A percentile compares a stretch with the other conserved stretches of the same genome.
These are phyloP conservation scores for Gentiana macrophylla DNA, from an alignment of 257 asterid genomes.

Conservation along the genomic window DNA sequence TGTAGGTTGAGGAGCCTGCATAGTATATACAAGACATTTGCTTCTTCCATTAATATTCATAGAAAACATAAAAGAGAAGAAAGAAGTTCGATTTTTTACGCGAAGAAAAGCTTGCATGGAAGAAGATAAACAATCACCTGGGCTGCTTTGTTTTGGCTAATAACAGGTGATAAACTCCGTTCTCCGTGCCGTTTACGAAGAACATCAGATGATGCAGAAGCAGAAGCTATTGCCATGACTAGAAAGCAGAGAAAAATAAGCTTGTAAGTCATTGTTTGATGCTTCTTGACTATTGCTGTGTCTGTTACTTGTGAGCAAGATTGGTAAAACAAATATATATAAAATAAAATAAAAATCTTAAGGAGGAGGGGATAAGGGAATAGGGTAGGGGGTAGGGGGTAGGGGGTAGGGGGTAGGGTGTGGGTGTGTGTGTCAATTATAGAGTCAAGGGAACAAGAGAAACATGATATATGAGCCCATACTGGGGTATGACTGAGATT, in stretches of 20 bases:
- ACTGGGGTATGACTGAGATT: not conserved
- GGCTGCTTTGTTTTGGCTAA: not conserved
- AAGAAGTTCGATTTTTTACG: too few species aligned
- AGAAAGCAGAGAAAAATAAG: constrained; percentile 3
- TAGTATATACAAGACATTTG: not conserved
- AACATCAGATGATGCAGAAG: constrained; percentile 6
- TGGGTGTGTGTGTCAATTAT: constrained; percentile 6
- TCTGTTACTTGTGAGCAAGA: constrained; percentile 6
- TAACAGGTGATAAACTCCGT: constrained; percentile 1
- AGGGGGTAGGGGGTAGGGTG: not conserved
- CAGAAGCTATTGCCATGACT: constrained; percentile 2
- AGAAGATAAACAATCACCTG: too few species aligned
- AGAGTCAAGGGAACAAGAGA: constrained; percentile 9
- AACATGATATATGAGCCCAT: constrained; percentile 11
- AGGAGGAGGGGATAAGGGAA: too few species aligned
- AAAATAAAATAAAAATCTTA: not conserved
- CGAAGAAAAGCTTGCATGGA: too few species aligned
- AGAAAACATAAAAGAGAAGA: too few species aligned
- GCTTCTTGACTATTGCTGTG: not conserved
- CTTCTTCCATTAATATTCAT: too few species aligned
- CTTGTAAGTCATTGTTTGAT: constrained; percentile 7
- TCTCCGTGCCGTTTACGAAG: not conserved
- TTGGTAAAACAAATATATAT: constrained; percentile 1
- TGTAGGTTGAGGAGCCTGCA: constrained; percentile 6
- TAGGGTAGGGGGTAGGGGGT: not conserved